Conservation (phyloP, 352 stramenopile species). For the Globisporangium polare region DNA sequence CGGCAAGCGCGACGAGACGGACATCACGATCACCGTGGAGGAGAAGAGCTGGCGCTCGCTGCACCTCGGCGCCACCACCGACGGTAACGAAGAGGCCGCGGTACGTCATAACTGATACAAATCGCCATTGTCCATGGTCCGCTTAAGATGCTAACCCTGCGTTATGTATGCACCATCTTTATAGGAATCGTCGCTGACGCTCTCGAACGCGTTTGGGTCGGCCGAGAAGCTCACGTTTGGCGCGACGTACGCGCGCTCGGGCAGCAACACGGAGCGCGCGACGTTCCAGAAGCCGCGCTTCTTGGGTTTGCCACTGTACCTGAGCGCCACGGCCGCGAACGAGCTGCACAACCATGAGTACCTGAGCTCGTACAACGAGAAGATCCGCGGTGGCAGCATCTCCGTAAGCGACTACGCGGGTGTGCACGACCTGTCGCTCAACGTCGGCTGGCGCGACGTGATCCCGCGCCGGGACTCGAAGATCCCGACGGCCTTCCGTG, state of each 20-base stretch:
- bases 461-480: constrained; percentile 79
- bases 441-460: constrained; percentile 84
- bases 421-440: constrained; percentile 82
- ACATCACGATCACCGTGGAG: constrained; percentile 86
- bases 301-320: constrained; percentile 72
- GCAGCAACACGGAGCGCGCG: constrained; percentile 79
- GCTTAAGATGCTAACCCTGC: background rate
- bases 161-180: background rate
- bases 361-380: constrained; percentile 87
- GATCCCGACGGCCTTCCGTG: constrained; percentile 85
- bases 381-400: constrained; percentile 77
- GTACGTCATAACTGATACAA: constrained; percentile 20
- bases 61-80: constrained; percentile 78
- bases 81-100: constrained; percentile 81
- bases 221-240: constrained; percentile 82
- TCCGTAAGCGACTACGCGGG: constrained; percentile 85
- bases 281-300: constrained; percentile 87
- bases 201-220: constrained; percentile 80
- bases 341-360: constrained; percentile 87
- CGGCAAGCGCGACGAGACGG: constrained; percentile 65
- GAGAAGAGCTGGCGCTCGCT: constrained; percentile 86
- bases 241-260: constrained; percentile 79
- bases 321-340: constrained; percentile 73
- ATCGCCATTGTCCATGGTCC: no score
- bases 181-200: constrained; percentile 78